Evolutionary conservation across 164 flowering plant genomes (phyloP), one percentile per base, ranked within the genome.

Genomic region (Dillenia turbinata): DNA sequence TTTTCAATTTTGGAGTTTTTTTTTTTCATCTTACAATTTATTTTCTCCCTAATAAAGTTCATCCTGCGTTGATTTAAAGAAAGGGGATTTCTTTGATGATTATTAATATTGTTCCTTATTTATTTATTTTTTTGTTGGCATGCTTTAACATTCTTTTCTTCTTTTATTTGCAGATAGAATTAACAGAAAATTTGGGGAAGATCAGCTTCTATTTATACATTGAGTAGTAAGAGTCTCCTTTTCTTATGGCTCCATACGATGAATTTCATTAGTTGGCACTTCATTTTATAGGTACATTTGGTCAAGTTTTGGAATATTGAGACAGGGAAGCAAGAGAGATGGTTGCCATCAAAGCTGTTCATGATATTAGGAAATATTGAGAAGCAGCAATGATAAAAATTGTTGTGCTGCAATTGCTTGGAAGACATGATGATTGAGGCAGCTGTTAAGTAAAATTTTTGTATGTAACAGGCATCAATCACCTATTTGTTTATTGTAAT

Each of bases 321-420:
- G 26, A 24, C 3, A 24, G 26, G 26, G 57, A 75, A 66, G 56
- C 49, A 22, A 73, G 60, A 15, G 78, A 75, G 50, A 68, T 69
- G 72, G 84, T 80, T 52, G 83, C 83, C 44, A 76, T 80, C 15
- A 77, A 80, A 73, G 73, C 77, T 69, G 74, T 80, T 12, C 59
- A 78, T 13, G 70, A 78, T 22, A 69, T 75, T 15, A 78, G 75
- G 61, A 80, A 77, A 49, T 80, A 80, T 44, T 79, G 79, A 16
- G 78, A 77, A 60, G 81, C 81, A 17, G 79, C 81, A 47, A 65
- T 24, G 26, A 24, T 24, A 24, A 3, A 24, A 24, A 24, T 24
- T 24, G 26, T 1, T 24, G 26, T 24, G 57, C 69, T 80, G 7
- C 73, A 75, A 52, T 61, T 71, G 73, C 81, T 80, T 63, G 72